These are phyloP conservation scores for Yamadazyma scolyti DNA, from an alignment of 805 yeast species.

Conservation along the genomic window DNA sequence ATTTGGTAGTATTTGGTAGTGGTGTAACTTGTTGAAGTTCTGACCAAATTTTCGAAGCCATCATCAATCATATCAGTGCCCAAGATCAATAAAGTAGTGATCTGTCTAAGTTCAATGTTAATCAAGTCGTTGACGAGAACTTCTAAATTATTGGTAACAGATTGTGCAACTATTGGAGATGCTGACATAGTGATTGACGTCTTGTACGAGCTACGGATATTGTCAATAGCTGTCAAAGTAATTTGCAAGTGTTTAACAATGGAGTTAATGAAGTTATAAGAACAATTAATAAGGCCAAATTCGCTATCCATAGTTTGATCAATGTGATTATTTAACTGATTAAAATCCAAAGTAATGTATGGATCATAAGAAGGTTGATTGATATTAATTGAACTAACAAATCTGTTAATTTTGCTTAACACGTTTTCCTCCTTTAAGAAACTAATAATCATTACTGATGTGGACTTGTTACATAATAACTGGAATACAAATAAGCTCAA, in stretches of 20 bases:
- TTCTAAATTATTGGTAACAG: constrained; percentile 1
- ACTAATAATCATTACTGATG: constrained; percentile 2
- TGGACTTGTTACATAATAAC: constrained; percentile 4
- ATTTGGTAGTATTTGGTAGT: constrained; percentile 2
- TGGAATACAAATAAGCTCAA: constrained; percentile 1
- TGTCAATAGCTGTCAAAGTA: constrained; percentile 1
- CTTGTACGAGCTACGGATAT: too few relatives aligned
- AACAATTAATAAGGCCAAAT: background rate
- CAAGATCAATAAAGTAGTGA: constrained; percentile 1
- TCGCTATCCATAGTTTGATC: background rate
- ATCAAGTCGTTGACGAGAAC: constrained; percentile 1
- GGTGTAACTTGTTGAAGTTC: background rate
- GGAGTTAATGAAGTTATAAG: constrained; percentile 1
- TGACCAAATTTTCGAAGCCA: background rate
- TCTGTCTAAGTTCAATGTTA: background rate
- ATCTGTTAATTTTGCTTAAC: background rate
- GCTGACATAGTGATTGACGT: background rate
- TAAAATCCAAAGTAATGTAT: constrained; percentile 1
- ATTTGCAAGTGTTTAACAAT: background rate
- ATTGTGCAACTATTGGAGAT: constrained; percentile 1
- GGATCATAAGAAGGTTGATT: background rate
- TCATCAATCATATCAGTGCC: background rate
- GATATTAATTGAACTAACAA: background rate
- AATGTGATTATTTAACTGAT: constrained; percentile 2
- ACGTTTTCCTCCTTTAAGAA: constrained; percentile 1